A percentile compares a stretch with the other conserved stretches of the same genome.
Conservation (phyloP, 352 stramenopile species). For the Globisporangium polare region DNA sequence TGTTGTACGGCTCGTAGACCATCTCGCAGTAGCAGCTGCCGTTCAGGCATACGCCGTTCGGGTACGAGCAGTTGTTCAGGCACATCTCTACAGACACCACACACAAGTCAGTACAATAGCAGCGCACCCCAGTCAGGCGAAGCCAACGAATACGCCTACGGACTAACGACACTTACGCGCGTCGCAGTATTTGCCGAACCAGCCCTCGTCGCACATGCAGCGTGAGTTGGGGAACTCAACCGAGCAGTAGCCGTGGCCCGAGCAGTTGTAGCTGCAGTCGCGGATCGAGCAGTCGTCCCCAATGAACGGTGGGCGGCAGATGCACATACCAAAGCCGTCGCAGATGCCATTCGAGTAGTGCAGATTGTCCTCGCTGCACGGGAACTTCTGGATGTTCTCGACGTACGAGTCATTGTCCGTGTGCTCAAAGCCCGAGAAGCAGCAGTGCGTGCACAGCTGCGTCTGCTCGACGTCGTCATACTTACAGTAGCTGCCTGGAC, state of each 20-base stretch:
- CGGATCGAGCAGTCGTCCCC: slow-evolving; percentile 90
- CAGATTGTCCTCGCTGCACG: slow-evolving; percentile 74
- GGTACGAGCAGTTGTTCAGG: slow-evolving; percentile 97
- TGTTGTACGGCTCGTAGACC: slow-evolving; percentile 95
- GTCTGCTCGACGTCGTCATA: slow-evolving; percentile 84
- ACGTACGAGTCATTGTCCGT: slow-evolving; percentile 87
- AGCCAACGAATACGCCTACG: not conserved
- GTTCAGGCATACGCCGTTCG: slow-evolving; percentile 92
- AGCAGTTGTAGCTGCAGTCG: slow-evolving; percentile 91
- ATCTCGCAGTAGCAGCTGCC: slow-evolving; percentile 89
- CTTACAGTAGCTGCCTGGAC: slow-evolving; percentile 91
- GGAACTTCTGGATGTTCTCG: slow-evolving; percentile 88
- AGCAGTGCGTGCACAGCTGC: slow-evolving; percentile 94
- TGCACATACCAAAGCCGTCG: slow-evolving; percentile 95
- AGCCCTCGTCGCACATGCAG: slow-evolving; percentile 95
- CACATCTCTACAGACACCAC: slow-evolving; percentile 66
- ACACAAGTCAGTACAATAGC: not conserved
- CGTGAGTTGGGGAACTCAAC: slow-evolving; percentile 94
- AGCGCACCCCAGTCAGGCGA: slow-evolving; percentile 1
- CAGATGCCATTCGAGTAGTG: slow-evolving; percentile 94
- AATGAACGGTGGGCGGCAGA: slow-evolving; percentile 93
- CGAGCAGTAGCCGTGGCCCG: slow-evolving; percentile 93
- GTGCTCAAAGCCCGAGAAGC: slow-evolving; percentile 86
- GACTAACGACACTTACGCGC: slow-evolving; percentile 55
- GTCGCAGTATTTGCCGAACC: slow-evolving; percentile 93